Evolutionary conservation across 2,329 filamentous ascomycete species (phyloP), one percentile per base, ranked within the genome.

Genomic region (Beauveria rudraprayagi): DNA sequence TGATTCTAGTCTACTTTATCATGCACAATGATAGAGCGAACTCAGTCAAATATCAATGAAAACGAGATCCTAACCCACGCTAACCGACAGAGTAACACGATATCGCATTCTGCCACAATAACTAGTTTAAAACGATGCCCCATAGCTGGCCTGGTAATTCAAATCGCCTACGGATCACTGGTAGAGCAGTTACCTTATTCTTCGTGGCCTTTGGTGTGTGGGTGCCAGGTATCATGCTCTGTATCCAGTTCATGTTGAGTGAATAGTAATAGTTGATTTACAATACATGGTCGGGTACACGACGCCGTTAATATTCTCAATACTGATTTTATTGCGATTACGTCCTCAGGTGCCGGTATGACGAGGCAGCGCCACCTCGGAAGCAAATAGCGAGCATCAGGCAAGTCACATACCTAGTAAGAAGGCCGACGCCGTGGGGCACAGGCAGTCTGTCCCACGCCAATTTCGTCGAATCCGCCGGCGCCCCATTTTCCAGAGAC

Each of bases 391-490:
- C 46, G 56, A 59, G 56, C 56, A 52, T 28, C 17, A 51, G 19
- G 10, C 17, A 59, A 40, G 43, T 37, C 53, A 43, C 24, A 28
- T 48, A 14, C 10, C 10, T 16, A 26, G 53, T 5, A 41, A 41
- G 19, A 7, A 16, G 24, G 40, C 40, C 41, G 54, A 11, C 26
- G 34, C 19, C 56, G 56, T 58, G 56, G 56, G 47, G 46, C 56
- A 22, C 30, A 43, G 30, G 47, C 28, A 48, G 24, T 8, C 37
- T 59, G 56, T 59, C 47, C 56, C 56, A 59, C 47, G 56, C 56
- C 47, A 52, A 59, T 59, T 59, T 59, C 56, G 47, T 59, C 46
- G 56, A 59, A 59, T 52, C 56, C 56, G 56, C 56, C 16, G 4
- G 34, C 37, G 56, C 56, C 56, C 56, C 56, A 59, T 52, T 58